These are phyloP conservation scores for Zarea fungicola DNA, from an alignment of 2,329 filamentous ascomycete species.

Conservation along the genomic window DNA sequence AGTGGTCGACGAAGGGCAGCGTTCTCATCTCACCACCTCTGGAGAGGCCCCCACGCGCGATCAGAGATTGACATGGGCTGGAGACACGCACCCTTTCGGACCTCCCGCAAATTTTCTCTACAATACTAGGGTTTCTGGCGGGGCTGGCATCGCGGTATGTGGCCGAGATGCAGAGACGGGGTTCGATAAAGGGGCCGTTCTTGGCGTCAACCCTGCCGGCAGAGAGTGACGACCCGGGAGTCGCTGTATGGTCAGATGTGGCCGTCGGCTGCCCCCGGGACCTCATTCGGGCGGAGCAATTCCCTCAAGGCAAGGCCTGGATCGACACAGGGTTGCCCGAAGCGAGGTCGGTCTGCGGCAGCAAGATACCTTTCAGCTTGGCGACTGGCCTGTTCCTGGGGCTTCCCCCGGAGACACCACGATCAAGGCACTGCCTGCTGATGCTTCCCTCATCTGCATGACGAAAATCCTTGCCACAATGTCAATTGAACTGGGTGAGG, in stretches of 20 bases:
- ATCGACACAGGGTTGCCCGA: constrained; percentile 31
- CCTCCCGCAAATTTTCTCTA: constrained; percentile 50
- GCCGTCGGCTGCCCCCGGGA: constrained; percentile 33
- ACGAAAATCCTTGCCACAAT: constrained; percentile 33
- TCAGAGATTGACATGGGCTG: constrained; percentile 50
- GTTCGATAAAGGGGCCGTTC: constrained; percentile 22
- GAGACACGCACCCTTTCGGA: constrained; percentile 45
- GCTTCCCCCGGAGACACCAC: constrained; percentile 38
- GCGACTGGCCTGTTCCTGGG: constrained; percentile 46
- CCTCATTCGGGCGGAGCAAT: constrained; percentile 33
- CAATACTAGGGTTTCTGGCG: constrained; percentile 45
- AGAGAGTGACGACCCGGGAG: constrained; percentile 14
- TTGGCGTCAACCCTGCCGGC: constrained; percentile 25
- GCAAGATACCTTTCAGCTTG: constrained; percentile 30
- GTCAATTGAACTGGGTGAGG: constrained; percentile 26
- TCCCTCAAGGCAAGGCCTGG: constrained; percentile 35
- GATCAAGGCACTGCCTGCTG: constrained; percentile 35
- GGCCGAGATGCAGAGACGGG: constrained; percentile 25
- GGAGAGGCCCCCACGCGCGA: constrained; percentile 55
- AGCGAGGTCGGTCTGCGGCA: constrained; percentile 36
- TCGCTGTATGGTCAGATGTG: constrained; percentile 14
- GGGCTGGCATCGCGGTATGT: constrained; percentile 45
- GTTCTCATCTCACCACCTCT: constrained; percentile 49
- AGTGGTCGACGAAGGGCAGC: constrained; percentile 55
- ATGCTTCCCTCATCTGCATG: constrained; percentile 42